Conservation (phyloP, 257 asterid species). For the Agastache rugosa region DNA sequence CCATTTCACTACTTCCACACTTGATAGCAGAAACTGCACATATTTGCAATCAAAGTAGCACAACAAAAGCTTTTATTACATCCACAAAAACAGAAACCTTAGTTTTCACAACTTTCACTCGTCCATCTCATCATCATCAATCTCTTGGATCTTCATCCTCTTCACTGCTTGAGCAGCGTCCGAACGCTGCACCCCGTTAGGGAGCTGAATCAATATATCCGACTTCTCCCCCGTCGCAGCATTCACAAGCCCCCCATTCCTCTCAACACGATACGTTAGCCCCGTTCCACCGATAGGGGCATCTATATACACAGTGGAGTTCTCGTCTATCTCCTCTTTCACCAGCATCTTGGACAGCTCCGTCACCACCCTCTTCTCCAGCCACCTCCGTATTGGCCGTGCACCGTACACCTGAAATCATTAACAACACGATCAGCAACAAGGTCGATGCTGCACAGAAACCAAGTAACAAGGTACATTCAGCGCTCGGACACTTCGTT, state of each 20-base stretch:
- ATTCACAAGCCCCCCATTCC: constrained; percentile 83
- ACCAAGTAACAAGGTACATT: neutral
- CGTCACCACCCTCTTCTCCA: constrained; percentile 84
- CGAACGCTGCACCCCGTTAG: constrained; percentile 41
- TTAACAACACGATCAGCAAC: neutral
- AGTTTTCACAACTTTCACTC: constrained; percentile 28
- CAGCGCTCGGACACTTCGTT: neutral
- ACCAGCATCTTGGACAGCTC: constrained; percentile 87
- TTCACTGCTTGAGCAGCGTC: constrained; percentile 81
- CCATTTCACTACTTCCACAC: neutral
- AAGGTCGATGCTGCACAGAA: neutral
- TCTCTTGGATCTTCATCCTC: constrained; percentile 81
- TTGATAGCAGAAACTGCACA: neutral
- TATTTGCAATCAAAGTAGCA: neutral
- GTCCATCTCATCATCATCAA: constrained; percentile 73
- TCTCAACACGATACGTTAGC: constrained; percentile 68
- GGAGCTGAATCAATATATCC: constrained; percentile 74
- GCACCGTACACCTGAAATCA: constrained; percentile 75
- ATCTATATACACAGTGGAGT: constrained; percentile 76
- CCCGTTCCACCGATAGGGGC: constrained; percentile 50
- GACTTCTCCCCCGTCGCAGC: constrained; percentile 74
- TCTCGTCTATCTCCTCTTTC: constrained; percentile 83
- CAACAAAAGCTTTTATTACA: neutral
- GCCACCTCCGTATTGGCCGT: constrained; percentile 90
- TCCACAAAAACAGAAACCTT: neutral